phyloP scores from a whole-genome alignment of 2,329 filamentous ascomycete genomes.

The Colletotrichum sp. region DNA sequence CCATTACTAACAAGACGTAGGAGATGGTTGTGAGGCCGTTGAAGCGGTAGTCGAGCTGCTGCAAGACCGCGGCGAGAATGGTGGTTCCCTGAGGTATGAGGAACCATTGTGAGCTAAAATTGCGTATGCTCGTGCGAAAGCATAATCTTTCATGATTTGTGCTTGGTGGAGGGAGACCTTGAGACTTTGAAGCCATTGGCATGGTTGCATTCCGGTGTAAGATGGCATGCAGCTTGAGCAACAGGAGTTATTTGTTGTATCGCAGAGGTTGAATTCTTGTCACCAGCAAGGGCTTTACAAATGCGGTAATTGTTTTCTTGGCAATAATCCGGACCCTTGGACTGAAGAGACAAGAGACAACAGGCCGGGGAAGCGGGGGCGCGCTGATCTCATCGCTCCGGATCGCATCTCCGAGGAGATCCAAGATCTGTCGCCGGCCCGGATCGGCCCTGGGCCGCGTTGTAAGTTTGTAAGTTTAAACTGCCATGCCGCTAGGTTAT shows the following conservation, averaged over 20 bases:
- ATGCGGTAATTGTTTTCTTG: background rate
- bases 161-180: background rate
- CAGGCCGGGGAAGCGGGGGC: background rate
- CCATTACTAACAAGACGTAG: constrained; percentile 41
- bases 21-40: constrained; percentile 37
- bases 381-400: background rate
- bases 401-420: background rate
- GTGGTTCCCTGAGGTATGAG: constrained; percentile 41
- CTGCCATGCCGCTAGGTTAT: background rate
- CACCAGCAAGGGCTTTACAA: background rate
- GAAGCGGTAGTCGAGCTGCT: constrained; percentile 45
- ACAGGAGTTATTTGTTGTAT: accelerated
- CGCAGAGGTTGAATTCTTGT: background rate
- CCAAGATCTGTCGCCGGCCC: background rate
- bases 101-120: constrained; percentile 41
- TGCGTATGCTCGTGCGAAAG: constrained; percentile 27
- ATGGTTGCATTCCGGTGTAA: background rate
- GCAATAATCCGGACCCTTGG: background rate
- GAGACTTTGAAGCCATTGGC: background rate
- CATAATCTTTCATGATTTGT: background rate
- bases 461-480: background rate
- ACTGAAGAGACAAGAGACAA: background rate
- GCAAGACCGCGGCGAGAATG: constrained; percentile 38
- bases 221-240: accelerated
- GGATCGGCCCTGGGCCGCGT: background rate